These are phyloP conservation scores for Apiosordaria backusii DNA, from an alignment of 495 filamentous ascomycete species.

Conservation along the genomic window DNA sequence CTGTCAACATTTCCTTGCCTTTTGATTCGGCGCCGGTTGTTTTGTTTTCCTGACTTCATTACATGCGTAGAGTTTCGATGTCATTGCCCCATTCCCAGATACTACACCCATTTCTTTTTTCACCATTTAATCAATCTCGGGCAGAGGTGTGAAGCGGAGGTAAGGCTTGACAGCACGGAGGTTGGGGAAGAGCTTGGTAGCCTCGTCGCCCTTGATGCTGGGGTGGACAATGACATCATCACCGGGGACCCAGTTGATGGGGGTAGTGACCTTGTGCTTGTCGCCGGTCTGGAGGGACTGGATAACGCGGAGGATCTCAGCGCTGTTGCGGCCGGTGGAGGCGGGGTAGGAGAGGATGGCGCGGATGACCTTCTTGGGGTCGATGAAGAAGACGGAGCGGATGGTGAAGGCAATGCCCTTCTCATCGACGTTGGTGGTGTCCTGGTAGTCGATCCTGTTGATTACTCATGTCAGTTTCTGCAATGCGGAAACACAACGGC, in stretches of 20 bases:
- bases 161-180: slow-evolving; percentile 95
- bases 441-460: slow-evolving; percentile 73
- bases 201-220: slow-evolving; percentile 77
- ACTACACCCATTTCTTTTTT: neutral
- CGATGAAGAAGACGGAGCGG: slow-evolving; percentile 97
- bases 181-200: slow-evolving; percentile 85
- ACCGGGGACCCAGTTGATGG: slow-evolving; percentile 86
- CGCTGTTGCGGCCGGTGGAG: slow-evolving; percentile 93
- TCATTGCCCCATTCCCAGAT: neutral
- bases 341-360: slow-evolving; percentile 95
- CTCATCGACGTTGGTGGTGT: slow-evolving; percentile 78
- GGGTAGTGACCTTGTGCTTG: slow-evolving; percentile 90
- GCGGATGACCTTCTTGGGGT: slow-evolving; percentile 97
- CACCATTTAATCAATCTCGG: slow-evolving; percentile 45
- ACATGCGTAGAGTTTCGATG: neutral
- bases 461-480: neutral
- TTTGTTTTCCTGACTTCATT: neutral
- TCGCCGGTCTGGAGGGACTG: slow-evolving; percentile 97
- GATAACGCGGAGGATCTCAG: slow-evolving; percentile 91
- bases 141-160: slow-evolving; percentile 65
- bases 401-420: slow-evolving; percentile 99
- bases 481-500: neutral
- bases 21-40: neutral
- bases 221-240: slow-evolving; percentile 97
- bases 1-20: neutral